phyloP scores from a whole-genome alignment of 352 stramenopile species.

The Globisporangium mamillatum region DNA sequence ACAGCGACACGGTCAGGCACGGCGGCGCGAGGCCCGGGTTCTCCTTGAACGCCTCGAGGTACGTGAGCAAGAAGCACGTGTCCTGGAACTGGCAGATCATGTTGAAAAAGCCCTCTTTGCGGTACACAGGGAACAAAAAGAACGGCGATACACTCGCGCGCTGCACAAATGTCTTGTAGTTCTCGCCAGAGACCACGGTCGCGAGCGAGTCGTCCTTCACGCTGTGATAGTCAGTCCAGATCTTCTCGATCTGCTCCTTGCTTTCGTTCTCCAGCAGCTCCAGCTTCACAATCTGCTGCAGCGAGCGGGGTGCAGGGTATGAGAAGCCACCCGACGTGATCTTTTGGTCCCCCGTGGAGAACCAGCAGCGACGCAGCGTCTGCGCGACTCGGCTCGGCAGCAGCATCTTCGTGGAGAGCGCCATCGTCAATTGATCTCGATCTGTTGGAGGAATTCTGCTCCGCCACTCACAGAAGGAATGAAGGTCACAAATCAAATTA shows the following conservation, averaged over 20 bases:
- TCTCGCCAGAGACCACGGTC: conserved; percentile 32
- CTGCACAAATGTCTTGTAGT: conserved; percentile 45
- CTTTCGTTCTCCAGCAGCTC: conserved; percentile 75
- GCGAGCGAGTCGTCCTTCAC: conserved; percentile 74
- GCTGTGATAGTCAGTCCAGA: conserved; percentile 81
- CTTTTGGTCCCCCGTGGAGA: conserved; percentile 14
- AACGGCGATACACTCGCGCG: conserved; percentile 58
- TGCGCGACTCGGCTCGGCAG: conserved; percentile 7
- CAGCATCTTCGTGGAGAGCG: not conserved
- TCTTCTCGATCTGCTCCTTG: conserved; percentile 48
- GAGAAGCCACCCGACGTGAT: conserved; percentile 60
- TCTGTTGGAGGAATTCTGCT: not conserved
- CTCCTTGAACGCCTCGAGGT: conserved; percentile 86
- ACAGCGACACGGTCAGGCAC: conserved; percentile 80
- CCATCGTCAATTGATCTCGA: not conserved
- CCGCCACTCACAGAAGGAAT: not conserved
- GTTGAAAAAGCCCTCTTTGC: conserved; percentile 84
- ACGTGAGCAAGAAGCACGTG: conserved; percentile 86
- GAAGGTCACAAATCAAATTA: not conserved
- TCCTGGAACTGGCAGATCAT: conserved; percentile 89
- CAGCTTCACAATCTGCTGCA: conserved; percentile 85
- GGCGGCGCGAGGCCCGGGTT: conserved; percentile 72
- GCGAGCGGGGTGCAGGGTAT: conserved; percentile 69
- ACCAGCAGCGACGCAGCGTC: conserved; percentile 8
- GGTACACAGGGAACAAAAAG: conserved; percentile 84